These are phyloP conservation scores for Lippia alba DNA, from an alignment of 305 asterid genomes.

Conservation along the genomic window DNA sequence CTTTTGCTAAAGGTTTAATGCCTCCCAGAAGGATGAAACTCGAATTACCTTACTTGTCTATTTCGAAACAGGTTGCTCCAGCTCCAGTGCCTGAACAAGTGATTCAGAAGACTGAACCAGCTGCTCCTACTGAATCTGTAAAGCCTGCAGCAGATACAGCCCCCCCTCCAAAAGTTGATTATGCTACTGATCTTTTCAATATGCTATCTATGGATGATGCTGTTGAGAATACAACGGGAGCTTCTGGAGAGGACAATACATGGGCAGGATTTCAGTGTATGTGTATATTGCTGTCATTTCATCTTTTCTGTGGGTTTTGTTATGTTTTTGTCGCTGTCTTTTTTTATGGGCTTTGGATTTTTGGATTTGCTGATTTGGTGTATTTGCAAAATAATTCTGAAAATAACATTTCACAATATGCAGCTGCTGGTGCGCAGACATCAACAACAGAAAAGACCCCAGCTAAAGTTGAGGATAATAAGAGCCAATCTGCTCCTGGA, in stretches of 20 bases:
- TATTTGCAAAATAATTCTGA: constrained; percentile 3
- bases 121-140: constrained; percentile 41
- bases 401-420: constrained; percentile 33
- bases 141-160: constrained; percentile 52
- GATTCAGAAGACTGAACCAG: constrained; percentile 55
- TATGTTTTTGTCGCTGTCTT: neutral
- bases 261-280: constrained; percentile 91
- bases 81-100: constrained; percentile 52
- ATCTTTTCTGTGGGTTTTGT: constrained; percentile 41
- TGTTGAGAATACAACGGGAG: constrained; percentile 51
- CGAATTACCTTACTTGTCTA: constrained; percentile 20
- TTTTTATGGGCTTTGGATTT: constrained; percentile 7
- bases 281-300: constrained; percentile 29
- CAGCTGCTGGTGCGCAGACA: constrained; percentile 61
- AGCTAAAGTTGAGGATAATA: constrained; percentile 46
- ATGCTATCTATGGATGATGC: constrained; percentile 77
- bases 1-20: constrained; percentile 8
- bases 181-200: constrained; percentile 78
- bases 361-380: neutral
- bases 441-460: constrained; percentile 45
- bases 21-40: constrained; percentile 22
- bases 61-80: constrained; percentile 60
- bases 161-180: constrained; percentile 65
- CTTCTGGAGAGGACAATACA: constrained; percentile 60
- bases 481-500: constrained; percentile 52